Percentiles rank a stretch among this genome's conserved stretches.
Conservation (phyloP, 768 basidiomycete species). For the Erythrobasidium yunnanense region DNA sequence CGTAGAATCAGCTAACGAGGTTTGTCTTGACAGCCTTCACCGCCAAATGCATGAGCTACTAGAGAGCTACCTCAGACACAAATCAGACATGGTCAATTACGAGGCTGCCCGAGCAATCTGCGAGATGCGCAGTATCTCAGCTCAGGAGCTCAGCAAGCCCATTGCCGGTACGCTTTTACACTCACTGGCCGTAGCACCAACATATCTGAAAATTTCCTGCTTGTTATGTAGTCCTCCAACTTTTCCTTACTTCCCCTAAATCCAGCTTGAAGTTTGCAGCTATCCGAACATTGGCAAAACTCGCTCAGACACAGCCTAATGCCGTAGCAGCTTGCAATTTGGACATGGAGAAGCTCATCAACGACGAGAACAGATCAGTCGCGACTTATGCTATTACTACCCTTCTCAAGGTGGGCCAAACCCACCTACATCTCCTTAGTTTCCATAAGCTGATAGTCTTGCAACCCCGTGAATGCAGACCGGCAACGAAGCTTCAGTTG, state of each 20-base stretch:
- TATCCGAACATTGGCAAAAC: slow-evolving; percentile 79
- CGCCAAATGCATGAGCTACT: slow-evolving; percentile 84
- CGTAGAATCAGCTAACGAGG: background rate
- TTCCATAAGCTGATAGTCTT: background rate
- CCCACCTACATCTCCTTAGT: background rate
- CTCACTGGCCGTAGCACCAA: too few relatives aligned
- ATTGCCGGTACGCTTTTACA: slow-evolving; percentile 59
- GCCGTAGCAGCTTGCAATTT: slow-evolving; percentile 87
- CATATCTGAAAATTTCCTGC: too few relatives aligned
- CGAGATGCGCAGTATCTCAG: slow-evolving; percentile 76
- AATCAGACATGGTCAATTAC: slow-evolving; percentile 99
- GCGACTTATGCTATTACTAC: slow-evolving; percentile 99
- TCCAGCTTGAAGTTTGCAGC: slow-evolving; percentile 93
- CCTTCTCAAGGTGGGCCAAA: slow-evolving; percentile 68
- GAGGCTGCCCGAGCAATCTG: slow-evolving; percentile 96
- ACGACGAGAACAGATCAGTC: slow-evolving; percentile 86
- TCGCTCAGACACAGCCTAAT: slow-evolving; percentile 73
- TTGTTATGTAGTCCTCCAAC: slow-evolving; percentile 79
- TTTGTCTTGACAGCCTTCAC: slow-evolving; percentile 54
- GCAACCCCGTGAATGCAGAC: slow-evolving; percentile 50
- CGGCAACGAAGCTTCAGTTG: slow-evolving; percentile 96
- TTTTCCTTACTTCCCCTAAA: slow-evolving; percentile 92
- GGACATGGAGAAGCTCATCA: slow-evolving; percentile 91
- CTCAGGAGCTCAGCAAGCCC: slow-evolving; percentile 68
- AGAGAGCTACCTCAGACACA: slow-evolving; percentile 90